These are phyloP conservation scores for Parafenestella ontariensis DNA, from an alignment of 2,329 filamentous ascomycete genomes.

Conservation along the genomic window DNA sequence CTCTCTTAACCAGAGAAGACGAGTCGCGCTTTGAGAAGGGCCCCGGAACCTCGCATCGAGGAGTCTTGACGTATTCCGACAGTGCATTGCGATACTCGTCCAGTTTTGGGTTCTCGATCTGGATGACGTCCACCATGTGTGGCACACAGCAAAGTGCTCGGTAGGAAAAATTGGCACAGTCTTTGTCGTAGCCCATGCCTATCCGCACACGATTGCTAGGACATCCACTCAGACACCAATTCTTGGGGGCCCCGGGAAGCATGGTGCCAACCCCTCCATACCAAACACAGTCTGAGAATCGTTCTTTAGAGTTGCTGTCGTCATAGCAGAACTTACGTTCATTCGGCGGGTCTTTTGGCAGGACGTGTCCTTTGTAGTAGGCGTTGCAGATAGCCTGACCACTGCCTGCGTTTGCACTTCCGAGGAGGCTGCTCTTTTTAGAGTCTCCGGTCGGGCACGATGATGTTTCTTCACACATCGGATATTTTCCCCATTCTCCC, in stretches of 20 bases:
- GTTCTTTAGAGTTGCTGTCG: constrained; percentile 1
- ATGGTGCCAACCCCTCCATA: constrained; percentile 4
- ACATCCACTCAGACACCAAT: constrained; percentile 11
- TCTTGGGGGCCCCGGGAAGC: constrained; percentile 3
- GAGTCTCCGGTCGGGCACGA: constrained; percentile 4
- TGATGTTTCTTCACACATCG: constrained; percentile 3
- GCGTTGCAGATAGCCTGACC: constrained; percentile 5
- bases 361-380: constrained; percentile 3
- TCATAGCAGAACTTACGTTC: constrained; percentile 13
- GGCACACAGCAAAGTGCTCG: constrained; percentile 12
- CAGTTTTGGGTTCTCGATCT: constrained; percentile 12
- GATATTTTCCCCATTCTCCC: constrained; percentile 9
- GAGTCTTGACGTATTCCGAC: constrained; percentile 6
- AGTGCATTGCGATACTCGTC: constrained; percentile 7
- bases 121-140: constrained; percentile 1
- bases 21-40: constrained; percentile 1
- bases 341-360: constrained; percentile 3
- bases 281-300: constrained; percentile 11
- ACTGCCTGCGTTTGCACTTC: background rate
- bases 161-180: constrained; percentile 5
- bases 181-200: constrained; percentile 6
- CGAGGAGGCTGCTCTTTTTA: background rate
- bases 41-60: constrained; percentile 1
- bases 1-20: background rate
- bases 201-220: constrained; percentile 6